These are phyloP conservation scores for Fraxinus quadrangulata DNA, from an alignment of 257 asterid genomes.

Conservation along the genomic window DNA sequence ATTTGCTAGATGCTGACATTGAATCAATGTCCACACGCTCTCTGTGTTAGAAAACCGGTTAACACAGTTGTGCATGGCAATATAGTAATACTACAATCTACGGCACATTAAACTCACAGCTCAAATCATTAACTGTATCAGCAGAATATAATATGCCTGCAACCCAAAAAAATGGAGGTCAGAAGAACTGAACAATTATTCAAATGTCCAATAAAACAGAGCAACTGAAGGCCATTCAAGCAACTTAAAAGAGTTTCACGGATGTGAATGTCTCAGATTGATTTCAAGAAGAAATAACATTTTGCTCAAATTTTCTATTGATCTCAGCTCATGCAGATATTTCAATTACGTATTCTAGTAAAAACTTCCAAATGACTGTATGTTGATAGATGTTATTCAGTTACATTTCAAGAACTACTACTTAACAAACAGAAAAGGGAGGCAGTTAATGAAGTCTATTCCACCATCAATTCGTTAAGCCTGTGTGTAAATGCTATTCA, in stretches of 20 bases:
- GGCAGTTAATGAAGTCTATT: slow-evolving; percentile 10
- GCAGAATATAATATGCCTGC: slow-evolving; percentile 48
- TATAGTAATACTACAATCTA: slow-evolving; percentile 42
- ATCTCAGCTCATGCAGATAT: slow-evolving; percentile 16
- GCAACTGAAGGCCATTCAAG: slow-evolving; percentile 14
- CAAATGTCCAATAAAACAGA: slow-evolving; percentile 5
- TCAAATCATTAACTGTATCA: slow-evolving; percentile 36
- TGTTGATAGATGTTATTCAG: slow-evolving; percentile 5
- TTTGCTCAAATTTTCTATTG: neutral
- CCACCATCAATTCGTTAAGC: neutral
- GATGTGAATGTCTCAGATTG: slow-evolving; percentile 3
- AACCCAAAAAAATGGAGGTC: slow-evolving; percentile 17
- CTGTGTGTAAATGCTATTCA: neutral
- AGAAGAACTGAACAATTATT: slow-evolving; percentile 13
- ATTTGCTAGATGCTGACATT: slow-evolving; percentile 89
- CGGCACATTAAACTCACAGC: slow-evolving; percentile 52
- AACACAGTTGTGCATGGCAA: slow-evolving; percentile 81
- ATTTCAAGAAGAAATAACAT: neutral
- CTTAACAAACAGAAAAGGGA: neutral
- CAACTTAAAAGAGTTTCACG: slow-evolving; percentile 5
- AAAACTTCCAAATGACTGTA: slow-evolving; percentile 7
- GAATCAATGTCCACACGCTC: slow-evolving; percentile 64
- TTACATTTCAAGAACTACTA: slow-evolving; percentile 21
- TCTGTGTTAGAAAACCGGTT: slow-evolving; percentile 56
- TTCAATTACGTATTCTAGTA: slow-evolving; percentile 16